These are phyloP conservation scores for Citrus sp. DNA, from an alignment of 345 rosid species.

Conservation along the genomic window DNA sequence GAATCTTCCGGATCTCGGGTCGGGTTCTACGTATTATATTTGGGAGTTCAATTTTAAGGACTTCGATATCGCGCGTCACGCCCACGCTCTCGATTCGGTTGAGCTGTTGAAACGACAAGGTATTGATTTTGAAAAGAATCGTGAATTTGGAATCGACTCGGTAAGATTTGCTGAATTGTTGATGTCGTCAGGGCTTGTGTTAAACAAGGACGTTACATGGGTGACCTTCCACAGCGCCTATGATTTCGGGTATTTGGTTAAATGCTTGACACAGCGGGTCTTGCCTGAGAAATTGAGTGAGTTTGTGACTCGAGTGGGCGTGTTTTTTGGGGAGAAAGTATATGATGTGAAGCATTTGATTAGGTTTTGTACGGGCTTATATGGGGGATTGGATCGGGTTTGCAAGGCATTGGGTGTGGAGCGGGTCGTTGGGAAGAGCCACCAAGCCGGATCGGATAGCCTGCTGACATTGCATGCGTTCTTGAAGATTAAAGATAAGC, in stretches of 20 bases:
- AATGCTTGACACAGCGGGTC: conserved; percentile 38
- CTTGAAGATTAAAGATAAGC: conserved; percentile 28
- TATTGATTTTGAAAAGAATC: conserved; percentile 49
- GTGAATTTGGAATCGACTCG: conserved; percentile 40
- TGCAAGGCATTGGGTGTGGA: conserved; percentile 33
- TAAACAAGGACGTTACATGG: conserved; percentile 53
- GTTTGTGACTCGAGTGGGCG: conserved; percentile 31
- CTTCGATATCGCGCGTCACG: conserved; percentile 46
- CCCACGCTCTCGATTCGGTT: conserved; percentile 51
- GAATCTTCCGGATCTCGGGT: conserved; percentile 56
- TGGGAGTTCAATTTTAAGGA: conserved; percentile 75
- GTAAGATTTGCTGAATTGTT: conserved; percentile 44
- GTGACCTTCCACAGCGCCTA: conserved; percentile 67
- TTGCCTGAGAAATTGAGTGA: conserved; percentile 35
- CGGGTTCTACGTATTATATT: conserved; percentile 22
- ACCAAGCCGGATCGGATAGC: conserved; percentile 56
- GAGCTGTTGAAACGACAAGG: conserved; percentile 60
- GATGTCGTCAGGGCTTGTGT: conserved; percentile 57
- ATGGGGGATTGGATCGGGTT: conserved; percentile 57
- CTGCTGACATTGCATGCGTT: conserved; percentile 42
- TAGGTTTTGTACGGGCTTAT: conserved; percentile 36
- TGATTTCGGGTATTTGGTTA: conserved; percentile 65
- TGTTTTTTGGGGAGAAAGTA: conserved; percentile 43
- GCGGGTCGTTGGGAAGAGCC: conserved; percentile 44
- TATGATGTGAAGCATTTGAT: conserved; percentile 66